Conservation (phyloP, 2,329 filamentous ascomycete species). For the Sporothrix humicola region DNA sequence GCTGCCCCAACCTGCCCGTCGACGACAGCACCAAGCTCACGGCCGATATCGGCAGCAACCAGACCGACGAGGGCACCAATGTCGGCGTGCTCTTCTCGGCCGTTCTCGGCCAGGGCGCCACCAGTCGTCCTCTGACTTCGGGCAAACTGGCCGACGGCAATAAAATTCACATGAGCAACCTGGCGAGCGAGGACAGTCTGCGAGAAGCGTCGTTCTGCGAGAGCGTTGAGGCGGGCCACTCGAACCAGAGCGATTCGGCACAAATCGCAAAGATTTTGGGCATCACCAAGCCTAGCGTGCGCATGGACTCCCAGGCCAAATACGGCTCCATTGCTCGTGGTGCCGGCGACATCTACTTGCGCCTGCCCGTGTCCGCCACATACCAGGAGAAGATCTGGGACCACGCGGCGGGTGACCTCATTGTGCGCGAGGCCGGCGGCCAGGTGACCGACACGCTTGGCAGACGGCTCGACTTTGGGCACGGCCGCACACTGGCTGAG, state of each 20-base stretch:
- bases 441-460: conserved; percentile 89
- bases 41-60: conserved; percentile 73
- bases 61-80: conserved; percentile 73
- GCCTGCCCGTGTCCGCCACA: conserved; percentile 76
- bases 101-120: conserved; percentile 77
- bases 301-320: conserved; percentile 98
- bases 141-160: conserved; percentile 60
- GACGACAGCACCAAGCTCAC: conserved; percentile 76
- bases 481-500: conserved; percentile 80
- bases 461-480: conserved; percentile 82
- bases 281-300: conserved; percentile 86
- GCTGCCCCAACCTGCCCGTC: conserved; percentile 92
- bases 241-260: conserved; percentile 84
- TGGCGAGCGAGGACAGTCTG: conserved; percentile 60
- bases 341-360: conserved; percentile 91
- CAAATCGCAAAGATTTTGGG: conserved; percentile 82
- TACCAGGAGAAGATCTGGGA: conserved; percentile 99
- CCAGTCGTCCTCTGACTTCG: conserved; percentile 72
- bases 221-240: conserved; percentile 92
- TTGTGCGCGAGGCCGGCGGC: conserved; percentile 92
- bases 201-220: conserved; percentile 90
- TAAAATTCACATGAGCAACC: conserved; percentile 76
- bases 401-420: conserved; percentile 91
- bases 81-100: conserved; percentile 90
- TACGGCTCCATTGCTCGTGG: conserved; percentile 95